A percentile compares a stretch with the other conserved stretches of the same genome.
Evolutionary conservation across 2,329 filamentous ascomycete species (phyloP).

Genomic region (Pseudogymnoascus destructans): DNA sequence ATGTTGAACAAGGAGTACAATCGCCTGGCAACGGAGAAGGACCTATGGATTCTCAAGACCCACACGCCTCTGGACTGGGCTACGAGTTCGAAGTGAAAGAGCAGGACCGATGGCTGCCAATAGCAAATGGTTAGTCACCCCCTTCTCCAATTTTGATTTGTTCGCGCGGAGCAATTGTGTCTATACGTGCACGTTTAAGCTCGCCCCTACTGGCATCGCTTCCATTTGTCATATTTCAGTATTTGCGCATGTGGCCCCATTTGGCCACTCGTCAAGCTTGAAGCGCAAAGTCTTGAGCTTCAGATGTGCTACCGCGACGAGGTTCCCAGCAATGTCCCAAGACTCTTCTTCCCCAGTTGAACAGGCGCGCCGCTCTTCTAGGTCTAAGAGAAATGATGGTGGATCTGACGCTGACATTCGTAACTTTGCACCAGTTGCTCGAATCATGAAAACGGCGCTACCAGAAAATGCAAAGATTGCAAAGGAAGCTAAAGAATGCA

Average conservation of each 20-base stretch:
- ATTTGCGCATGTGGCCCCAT: constrained; percentile 22
- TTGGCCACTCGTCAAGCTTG: constrained; percentile 24
- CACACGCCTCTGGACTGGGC: constrained; percentile 60
- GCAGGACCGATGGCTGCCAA: constrained; percentile 98
- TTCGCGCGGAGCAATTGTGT: constrained; percentile 26
- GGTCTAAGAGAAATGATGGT: constrained; percentile 24
- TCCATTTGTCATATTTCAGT: constrained; percentile 35
- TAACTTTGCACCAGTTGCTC: constrained; percentile 89
- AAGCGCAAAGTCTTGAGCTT: constrained; percentile 22
- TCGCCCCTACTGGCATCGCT: constrained; percentile 35
- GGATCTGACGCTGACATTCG: constrained; percentile 76
- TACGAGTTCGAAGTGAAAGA: constrained; percentile 99
- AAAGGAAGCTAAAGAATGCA: constrained; percentile 98
- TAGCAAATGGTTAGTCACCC: constrained; percentile 92
- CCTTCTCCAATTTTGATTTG: constrained; percentile 36
- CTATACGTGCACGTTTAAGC: constrained; percentile 20
- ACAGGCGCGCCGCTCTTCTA: constrained; percentile 35
- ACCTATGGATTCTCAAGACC: constrained; percentile 75
- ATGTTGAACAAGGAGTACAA: constrained; percentile 85
- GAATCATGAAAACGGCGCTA: constrained; percentile 96
- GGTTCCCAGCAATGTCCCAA: constrained; percentile 41
- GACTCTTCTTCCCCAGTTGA: constrained; percentile 39
- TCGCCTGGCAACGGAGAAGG: constrained; percentile 83
- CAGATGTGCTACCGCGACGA: constrained; percentile 10
- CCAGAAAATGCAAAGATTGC: constrained; percentile 98